Percentiles rank a stretch among this genome's conserved stretches.
These are phyloP conservation scores for Tetramitus jugosus DNA, from an alignment of 208 protist species.

Conservation along the genomic window DNA sequence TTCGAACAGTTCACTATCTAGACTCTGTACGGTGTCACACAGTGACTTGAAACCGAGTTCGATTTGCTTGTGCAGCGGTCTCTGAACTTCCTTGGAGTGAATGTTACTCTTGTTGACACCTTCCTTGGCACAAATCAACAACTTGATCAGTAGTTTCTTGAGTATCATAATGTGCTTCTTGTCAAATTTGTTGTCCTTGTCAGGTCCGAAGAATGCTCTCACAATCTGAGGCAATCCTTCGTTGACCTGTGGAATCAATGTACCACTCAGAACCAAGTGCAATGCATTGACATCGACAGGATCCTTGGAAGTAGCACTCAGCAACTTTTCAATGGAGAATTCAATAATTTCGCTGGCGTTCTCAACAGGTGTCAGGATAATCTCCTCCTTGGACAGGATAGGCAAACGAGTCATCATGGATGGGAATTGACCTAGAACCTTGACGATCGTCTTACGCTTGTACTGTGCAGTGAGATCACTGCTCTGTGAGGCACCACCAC, in stretches of 20 bases:
- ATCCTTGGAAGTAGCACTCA: not conserved
- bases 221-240: slow-evolving; percentile 23
- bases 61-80: too few relatives aligned
- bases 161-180: too few relatives aligned
- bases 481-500: slow-evolving; percentile 28
- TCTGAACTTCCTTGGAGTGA: too few relatives aligned
- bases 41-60: too few relatives aligned
- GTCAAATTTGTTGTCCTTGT: too few relatives aligned
- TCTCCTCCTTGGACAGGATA: slow-evolving; percentile 36
- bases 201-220: not conserved
- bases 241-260: slow-evolving; percentile 5
- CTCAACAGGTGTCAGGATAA: slow-evolving; percentile 38
- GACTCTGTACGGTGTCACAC: too few relatives aligned
- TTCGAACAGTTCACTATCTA: too few relatives aligned
- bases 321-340: not conserved
- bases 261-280: slow-evolving; percentile 8
- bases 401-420: slow-evolving; percentile 43
- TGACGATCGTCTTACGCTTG: slow-evolving; percentile 49
- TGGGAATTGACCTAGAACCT: slow-evolving; percentile 38
- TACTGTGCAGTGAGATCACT: slow-evolving; percentile 43
- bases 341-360: slow-evolving; percentile 35
- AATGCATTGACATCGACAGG: not conserved
- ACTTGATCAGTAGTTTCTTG: too few relatives aligned
- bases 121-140: too few relatives aligned
- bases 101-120: too few relatives aligned